These are phyloP conservation scores for Debaryomycetaceae sp. DNA, from an alignment of 1,139 yeast species.

Conservation along the genomic window DNA sequence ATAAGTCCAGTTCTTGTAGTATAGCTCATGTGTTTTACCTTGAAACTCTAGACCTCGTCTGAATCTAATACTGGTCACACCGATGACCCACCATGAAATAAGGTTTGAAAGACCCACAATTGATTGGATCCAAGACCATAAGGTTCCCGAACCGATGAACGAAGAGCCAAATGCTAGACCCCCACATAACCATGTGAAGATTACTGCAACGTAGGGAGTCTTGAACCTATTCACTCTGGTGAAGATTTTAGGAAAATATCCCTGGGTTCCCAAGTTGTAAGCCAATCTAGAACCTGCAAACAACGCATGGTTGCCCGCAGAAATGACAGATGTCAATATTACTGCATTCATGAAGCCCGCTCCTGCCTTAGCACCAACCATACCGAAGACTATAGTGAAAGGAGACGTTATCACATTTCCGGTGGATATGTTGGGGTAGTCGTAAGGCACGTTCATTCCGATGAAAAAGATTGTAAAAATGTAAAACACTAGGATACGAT, in stretches of 20 bases:
- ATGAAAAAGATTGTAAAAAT: slow-evolving; percentile 41
- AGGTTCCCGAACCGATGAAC: slow-evolving; percentile 40
- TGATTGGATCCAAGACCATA: slow-evolving; percentile 45
- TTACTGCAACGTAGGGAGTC: slow-evolving; percentile 38
- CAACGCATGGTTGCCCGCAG: slow-evolving; percentile 47
- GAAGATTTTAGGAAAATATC: slow-evolving; percentile 36
- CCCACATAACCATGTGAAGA: slow-evolving; percentile 39
- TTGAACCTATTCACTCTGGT: slow-evolving; percentile 32
- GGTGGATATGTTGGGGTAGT: slow-evolving; percentile 36
- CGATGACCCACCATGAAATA: slow-evolving; percentile 42
- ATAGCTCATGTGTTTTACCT: slow-evolving; percentile 32
- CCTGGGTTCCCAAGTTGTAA: slow-evolving; percentile 38
- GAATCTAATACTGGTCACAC: slow-evolving; percentile 36
- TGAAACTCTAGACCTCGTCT: slow-evolving; percentile 36
- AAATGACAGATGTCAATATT: slow-evolving; percentile 39
- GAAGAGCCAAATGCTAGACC: slow-evolving; percentile 44
- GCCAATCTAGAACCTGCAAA: slow-evolving; percentile 44
- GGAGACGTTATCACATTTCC: slow-evolving; percentile 55
- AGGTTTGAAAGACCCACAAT: slow-evolving; percentile 44
- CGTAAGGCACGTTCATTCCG: slow-evolving; percentile 43
- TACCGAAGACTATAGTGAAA: slow-evolving; percentile 60
- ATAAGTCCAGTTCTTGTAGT: slow-evolving; percentile 39
- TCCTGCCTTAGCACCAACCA: slow-evolving; percentile 44
- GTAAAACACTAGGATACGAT: slow-evolving; percentile 42
- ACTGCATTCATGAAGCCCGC: slow-evolving; percentile 46